Conservation (phyloP, 352 stramenopile genomes). For the Thalassiosira livingstoniorum region DNA sequence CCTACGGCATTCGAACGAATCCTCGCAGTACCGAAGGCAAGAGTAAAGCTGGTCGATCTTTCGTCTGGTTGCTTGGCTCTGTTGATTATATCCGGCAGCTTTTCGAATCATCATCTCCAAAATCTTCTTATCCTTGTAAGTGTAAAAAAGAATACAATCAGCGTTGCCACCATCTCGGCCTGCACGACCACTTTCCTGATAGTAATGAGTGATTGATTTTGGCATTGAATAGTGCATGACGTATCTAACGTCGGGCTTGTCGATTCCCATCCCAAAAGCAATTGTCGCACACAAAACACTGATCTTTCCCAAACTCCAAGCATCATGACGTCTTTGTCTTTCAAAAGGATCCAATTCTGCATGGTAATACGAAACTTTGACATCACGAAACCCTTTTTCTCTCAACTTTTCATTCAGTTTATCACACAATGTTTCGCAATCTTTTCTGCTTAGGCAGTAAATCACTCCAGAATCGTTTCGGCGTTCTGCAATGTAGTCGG, state of each 20-base stretch:
- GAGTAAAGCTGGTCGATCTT: slow-evolving; percentile 84
- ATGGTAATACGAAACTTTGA: slow-evolving; percentile 91
- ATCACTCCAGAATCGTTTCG: slow-evolving; percentile 88
- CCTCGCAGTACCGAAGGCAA: slow-evolving; percentile 83
- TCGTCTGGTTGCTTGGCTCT: slow-evolving; percentile 60
- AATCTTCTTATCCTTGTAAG: slow-evolving; percentile 85
- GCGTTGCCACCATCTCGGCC: slow-evolving; percentile 91
- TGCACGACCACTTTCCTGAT: slow-evolving; percentile 95
- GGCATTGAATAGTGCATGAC: slow-evolving; percentile 98
- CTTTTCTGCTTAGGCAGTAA: slow-evolving; percentile 90
- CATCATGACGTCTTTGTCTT: slow-evolving; percentile 83
- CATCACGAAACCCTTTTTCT: slow-evolving; percentile 64
- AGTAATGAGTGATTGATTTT: slow-evolving; percentile 98
- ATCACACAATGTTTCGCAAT: slow-evolving; percentile 86
- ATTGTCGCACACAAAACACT: slow-evolving; percentile 96
- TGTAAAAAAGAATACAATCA: slow-evolving; percentile 88
- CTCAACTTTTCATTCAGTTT: slow-evolving; percentile 79
- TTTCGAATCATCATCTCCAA: slow-evolving; percentile 84
- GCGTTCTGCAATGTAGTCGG: slow-evolving; percentile 70
- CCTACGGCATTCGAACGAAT: slow-evolving; percentile 87
- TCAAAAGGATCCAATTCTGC: slow-evolving; percentile 90
- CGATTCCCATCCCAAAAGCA: slow-evolving; percentile 96
- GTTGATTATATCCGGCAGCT: slow-evolving; percentile 43
- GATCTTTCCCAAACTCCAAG: slow-evolving; percentile 88
- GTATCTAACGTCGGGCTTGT: slow-evolving; percentile 89